A percentile compares a stretch with the other conserved stretches of the same genome.
Evolutionary conservation across 1,139 yeast species (phyloP).

Genomic region (Meyerozyma carpophila): DNA sequence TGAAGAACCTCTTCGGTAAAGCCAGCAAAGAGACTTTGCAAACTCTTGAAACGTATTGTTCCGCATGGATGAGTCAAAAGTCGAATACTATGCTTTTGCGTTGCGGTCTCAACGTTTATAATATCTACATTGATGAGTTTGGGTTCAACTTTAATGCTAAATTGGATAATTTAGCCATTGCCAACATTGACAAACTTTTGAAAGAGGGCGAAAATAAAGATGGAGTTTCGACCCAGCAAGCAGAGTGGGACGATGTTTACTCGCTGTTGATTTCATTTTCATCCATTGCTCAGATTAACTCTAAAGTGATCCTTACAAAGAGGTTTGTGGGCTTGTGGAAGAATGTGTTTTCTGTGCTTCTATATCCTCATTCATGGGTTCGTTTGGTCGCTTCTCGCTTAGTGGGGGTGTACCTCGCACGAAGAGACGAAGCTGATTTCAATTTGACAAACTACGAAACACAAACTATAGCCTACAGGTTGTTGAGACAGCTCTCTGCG

Average conservation of each 20-base stretch:
- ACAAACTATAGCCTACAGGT: slow-evolving; percentile 63
- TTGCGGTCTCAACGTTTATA: slow-evolving; percentile 75
- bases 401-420: slow-evolving; percentile 45
- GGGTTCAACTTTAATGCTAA: slow-evolving; percentile 36
- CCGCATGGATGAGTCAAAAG: slow-evolving; percentile 64
- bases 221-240: slow-evolving; percentile 23
- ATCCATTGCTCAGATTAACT: neutral
- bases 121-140: slow-evolving; percentile 50
- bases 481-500: slow-evolving; percentile 76
- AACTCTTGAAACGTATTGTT: slow-evolving; percentile 53
- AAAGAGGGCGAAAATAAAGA: slow-evolving; percentile 21
- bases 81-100: slow-evolving; percentile 54
- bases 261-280: slow-evolving; percentile 25
- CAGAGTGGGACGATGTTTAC: slow-evolving; percentile 76
- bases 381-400: slow-evolving; percentile 67
- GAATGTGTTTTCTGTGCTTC: slow-evolving; percentile 46
- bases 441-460: slow-evolving; percentile 33
- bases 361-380: slow-evolving; percentile 93
- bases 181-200: slow-evolving; percentile 34
- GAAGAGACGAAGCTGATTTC: slow-evolving; percentile 30
- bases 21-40: slow-evolving; percentile 38
- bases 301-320: neutral
- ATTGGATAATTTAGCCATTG: slow-evolving; percentile 36
- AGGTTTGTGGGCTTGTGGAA: slow-evolving; percentile 33
- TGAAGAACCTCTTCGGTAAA: slow-evolving; percentile 51